These are phyloP conservation scores for Clathrus columnatus DNA, from an alignment of 768 basidiomycete species.

Conservation along the genomic window DNA sequence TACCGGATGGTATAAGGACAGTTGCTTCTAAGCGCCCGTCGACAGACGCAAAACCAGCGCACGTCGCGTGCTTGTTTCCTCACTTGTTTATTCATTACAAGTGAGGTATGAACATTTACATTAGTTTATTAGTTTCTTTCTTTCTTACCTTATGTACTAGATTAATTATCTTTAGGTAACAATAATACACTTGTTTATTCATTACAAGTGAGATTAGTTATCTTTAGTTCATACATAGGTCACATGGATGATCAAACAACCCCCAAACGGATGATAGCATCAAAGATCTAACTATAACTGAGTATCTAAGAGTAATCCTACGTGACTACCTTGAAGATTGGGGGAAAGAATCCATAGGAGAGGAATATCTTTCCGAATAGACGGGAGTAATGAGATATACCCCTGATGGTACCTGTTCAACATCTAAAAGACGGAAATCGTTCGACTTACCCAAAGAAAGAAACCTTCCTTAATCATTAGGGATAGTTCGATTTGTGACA, in stretches of 20 bases:
- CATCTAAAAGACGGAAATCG: neutral
- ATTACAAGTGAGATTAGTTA: no score
- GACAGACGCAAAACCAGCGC: no score
- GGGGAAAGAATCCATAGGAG: conserved; percentile 17
- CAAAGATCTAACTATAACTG: conserved; percentile 16
- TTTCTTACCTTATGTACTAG: no score
- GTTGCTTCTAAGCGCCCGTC: no score
- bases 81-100: no score
- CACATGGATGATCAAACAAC: conserved; percentile 14
- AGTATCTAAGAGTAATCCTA: conserved; percentile 17
- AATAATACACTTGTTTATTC: no score
- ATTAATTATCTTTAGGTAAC: no score
- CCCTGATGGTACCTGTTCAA: neutral
- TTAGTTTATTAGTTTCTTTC: no score
- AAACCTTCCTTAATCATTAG: neutral
- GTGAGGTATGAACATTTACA: no score
- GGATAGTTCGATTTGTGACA: conserved; percentile 18
- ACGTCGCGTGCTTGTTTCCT: no score
- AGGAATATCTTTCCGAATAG: conserved; percentile 18
- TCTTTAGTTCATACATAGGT: no score
- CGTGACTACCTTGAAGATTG: conserved; percentile 21
- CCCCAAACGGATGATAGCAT: conserved; percentile 18
- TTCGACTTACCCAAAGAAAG: neutral
- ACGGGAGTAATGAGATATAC: conserved; percentile 22
- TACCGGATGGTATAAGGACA: no score